A percentile compares a stretch with the other conserved stretches of the same genome.
These are phyloP conservation scores for Skeletonema menzelii DNA, from an alignment of 108 stramenopile genomes.

Conservation along the genomic window DNA sequence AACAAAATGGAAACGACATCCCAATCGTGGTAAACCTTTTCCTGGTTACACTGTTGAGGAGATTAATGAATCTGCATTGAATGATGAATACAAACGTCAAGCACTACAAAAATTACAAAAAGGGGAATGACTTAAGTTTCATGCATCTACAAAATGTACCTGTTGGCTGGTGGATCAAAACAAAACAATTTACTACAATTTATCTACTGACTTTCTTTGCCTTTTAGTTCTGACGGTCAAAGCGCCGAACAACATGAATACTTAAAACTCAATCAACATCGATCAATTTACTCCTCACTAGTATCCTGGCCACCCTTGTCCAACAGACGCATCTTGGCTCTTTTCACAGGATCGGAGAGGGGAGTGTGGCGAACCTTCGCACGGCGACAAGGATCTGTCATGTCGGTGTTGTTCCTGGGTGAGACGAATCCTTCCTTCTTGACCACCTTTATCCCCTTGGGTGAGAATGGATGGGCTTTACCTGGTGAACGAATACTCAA, in stretches of 20 bases:
- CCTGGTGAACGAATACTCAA: constrained; percentile 28
- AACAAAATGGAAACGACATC: no score
- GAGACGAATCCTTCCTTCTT: background rate
- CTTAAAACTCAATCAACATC: background rate
- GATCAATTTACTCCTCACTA: constrained; percentile 6
- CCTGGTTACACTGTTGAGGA: no score
- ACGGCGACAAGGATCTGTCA: constrained; percentile 12
- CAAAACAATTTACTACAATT: background rate
- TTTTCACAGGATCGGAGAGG: background rate
- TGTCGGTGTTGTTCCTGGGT: background rate
- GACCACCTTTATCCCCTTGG: constrained; percentile 10
- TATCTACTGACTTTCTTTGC: background rate
- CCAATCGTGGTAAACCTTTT: no score
- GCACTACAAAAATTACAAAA: no score
- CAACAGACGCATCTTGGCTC: background rate
- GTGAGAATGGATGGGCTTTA: background rate
- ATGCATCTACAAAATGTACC: no score
- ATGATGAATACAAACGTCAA: no score
- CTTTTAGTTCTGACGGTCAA: background rate
- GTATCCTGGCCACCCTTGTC: background rate
- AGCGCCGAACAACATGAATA: background rate
- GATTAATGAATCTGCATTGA: no score
- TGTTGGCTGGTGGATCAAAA: background rate
- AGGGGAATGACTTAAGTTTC: no score
- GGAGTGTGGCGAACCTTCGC: background rate